Evolutionary conservation across 257 asterid species (phyloP), one percentile per base, ranked within the genome.

Genomic region (Solanum boliviense): DNA sequence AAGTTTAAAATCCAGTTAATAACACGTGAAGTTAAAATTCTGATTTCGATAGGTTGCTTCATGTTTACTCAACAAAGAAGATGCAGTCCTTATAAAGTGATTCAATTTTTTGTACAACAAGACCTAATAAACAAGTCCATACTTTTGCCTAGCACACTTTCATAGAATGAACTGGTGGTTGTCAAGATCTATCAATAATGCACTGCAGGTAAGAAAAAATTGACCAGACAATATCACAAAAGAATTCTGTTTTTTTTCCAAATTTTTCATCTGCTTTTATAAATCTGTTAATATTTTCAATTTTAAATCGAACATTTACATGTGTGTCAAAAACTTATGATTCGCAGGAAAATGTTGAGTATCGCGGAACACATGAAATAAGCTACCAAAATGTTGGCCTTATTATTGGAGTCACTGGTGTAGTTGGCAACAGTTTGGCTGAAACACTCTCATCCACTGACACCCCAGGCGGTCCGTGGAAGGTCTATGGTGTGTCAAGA

Each of bases 401-500:
- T 7, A 89, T 97, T 21, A 62, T 97, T 34, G 98, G 98, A 31
- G 99, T 95, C 9, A 95, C 98, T 5, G 98, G 98, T 23, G 92
- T 95, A 86, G 98, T 97, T 6, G 98, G 99, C 87, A 94, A 93
- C 92, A 96, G 98, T 91, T 92, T 96, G 84, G 96, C 98, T 86
- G 98, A 93, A 95, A 94, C 94, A 88, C 95, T 96, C 35, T 98
- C 98, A 27, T 98, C 96, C 76, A 27, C 98, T 68, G 98, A 95
- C 91, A 97, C 99, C n/a, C 98, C 99, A 12, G 98, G 99, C 36
- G 98, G 99, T 46, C 99, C 98, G 0, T 97, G 99, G 98, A 97
- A 95, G 93, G 98, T 97, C 36, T 95, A 97, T 46, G 99, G 99
- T 23, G 91, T 95, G 52, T 97, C 98, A 3, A 95, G 98, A 88